Evolutionary conservation across 2,329 filamentous ascomycete species (phyloP).

Genomic region (Stenocarpella maydis): DNA sequence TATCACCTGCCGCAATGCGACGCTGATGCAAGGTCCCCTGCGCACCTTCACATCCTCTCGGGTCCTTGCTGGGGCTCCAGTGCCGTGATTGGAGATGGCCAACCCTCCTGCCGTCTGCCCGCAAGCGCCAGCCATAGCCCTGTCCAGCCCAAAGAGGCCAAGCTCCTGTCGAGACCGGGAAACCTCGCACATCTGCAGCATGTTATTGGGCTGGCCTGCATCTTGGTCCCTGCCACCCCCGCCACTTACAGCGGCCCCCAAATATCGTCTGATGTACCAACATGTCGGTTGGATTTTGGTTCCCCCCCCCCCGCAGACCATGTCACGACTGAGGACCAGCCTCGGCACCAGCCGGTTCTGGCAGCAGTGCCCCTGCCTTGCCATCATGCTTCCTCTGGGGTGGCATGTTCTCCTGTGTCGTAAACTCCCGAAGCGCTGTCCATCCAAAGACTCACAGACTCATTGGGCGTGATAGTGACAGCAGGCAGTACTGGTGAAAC

Average conservation of each 20-base stretch:
- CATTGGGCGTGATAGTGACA: background rate
- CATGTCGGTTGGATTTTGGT: background rate
- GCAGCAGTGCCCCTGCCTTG: background rate
- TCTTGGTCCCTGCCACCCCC: constrained; percentile 9
- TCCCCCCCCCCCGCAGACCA: background rate
- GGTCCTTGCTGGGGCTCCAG: background rate
- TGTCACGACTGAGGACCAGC: background rate
- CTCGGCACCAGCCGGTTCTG: constrained; percentile 11
- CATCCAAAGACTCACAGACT: background rate
- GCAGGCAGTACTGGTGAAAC: constrained; percentile 8
- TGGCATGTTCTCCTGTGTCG: background rate
- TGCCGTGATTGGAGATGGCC: constrained; percentile 23
- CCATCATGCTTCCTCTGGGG: background rate
- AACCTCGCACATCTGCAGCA: background rate
- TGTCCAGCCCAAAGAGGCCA: constrained; percentile 20
- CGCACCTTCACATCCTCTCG: constrained; percentile 34
- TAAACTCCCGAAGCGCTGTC: constrained; percentile 4
- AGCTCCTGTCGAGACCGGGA: background rate
- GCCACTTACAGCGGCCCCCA: constrained; percentile 6
- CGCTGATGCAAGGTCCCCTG: constrained; percentile 39
- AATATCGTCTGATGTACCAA: background rate
- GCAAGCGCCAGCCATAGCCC: constrained; percentile 33
- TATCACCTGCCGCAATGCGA: constrained; percentile 33
- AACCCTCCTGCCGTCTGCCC: constrained; percentile 31
- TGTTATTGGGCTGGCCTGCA: constrained; percentile 19